These are phyloP conservation scores for Saccharomyces hybrid DNA, from an alignment of 1,139 yeast species.

Conservation along the genomic window DNA sequence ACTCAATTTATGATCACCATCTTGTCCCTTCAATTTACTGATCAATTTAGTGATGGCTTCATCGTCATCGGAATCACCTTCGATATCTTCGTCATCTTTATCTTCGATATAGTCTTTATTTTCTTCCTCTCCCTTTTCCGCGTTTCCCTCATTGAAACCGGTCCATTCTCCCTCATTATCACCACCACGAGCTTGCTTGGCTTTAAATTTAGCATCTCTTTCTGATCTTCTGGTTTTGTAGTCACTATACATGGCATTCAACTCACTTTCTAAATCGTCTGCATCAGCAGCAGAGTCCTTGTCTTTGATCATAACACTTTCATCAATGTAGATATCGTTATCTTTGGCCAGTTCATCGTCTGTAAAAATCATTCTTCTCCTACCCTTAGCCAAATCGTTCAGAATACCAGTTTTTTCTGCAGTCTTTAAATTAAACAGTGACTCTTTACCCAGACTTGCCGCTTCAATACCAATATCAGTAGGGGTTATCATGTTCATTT, in stretches of 20 bases:
- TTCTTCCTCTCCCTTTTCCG: constrained; percentile 40
- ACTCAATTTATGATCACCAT: constrained; percentile 50
- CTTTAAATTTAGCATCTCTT: constrained; percentile 70
- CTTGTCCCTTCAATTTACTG: constrained; percentile 45
- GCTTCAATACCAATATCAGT: constrained; percentile 92
- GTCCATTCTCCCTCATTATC: constrained; percentile 81
- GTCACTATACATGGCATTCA: constrained; percentile 71
- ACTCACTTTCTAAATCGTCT: constrained; percentile 72
- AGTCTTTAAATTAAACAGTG: constrained; percentile 69
- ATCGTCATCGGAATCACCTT: constrained; percentile 58
- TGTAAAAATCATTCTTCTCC: constrained; percentile 65
- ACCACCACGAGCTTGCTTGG: constrained; percentile 76
- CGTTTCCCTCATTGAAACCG: constrained; percentile 52
- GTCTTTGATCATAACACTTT: constrained; percentile 36
- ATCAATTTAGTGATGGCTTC: constrained; percentile 60
- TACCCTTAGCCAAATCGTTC: constrained; percentile 69
- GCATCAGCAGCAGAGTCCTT: constrained; percentile 41
- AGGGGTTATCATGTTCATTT: constrained; percentile 93
- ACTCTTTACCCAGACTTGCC: constrained; percentile 70
- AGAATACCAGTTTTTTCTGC: constrained; percentile 85
- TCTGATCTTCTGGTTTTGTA: constrained; percentile 72
- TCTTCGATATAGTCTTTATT: constrained; percentile 33
- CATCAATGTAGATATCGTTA: constrained; percentile 44
- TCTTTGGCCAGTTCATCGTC: constrained; percentile 49
- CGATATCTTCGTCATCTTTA: constrained; percentile 37